Conservation (phyloP, 805 yeast species). For the Cyberlindnera mycetangii region DNA sequence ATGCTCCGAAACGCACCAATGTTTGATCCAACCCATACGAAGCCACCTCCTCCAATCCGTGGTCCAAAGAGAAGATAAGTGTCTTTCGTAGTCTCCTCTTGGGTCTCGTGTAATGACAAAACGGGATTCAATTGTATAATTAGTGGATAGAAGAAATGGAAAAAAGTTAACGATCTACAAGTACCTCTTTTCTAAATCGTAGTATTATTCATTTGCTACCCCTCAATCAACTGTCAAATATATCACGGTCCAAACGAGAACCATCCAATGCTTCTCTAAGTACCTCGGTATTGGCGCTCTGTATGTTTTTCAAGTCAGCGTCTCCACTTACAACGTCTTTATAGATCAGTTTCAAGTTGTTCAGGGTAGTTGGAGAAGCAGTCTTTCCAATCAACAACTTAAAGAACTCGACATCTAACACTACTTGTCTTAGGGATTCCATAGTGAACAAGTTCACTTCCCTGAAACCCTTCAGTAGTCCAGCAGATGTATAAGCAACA, state of each 20-base stretch:
- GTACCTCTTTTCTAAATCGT: not conserved
- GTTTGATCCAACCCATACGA: constrained; percentile 58
- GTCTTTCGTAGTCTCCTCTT: not conserved
- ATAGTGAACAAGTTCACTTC: constrained; percentile 43
- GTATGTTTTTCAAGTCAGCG: constrained; percentile 7
- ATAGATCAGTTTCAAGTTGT: constrained; percentile 24
- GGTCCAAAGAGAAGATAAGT: constrained; percentile 46
- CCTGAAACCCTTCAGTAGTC: constrained; percentile 37
- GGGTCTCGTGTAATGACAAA: not conserved
- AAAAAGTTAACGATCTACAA: not conserved
- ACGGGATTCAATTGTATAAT: too few species aligned
- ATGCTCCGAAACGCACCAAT: constrained; percentile 86
- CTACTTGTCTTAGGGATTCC: constrained; percentile 48
- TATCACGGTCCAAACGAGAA: constrained; percentile 23
- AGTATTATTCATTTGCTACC: not conserved
- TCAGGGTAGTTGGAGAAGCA: constrained; percentile 12
- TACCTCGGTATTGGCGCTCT: constrained; percentile 13
- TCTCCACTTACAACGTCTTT: constrained; percentile 17
- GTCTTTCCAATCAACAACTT: constrained; percentile 29
- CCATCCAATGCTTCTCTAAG: constrained; percentile 19
- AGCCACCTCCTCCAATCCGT: constrained; percentile 70
- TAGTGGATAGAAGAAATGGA: not conserved
- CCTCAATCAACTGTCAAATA: constrained; percentile 18
- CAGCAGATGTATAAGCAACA: constrained; percentile 37
- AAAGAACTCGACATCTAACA: constrained; percentile 54